These are phyloP conservation scores for Avena insularis DNA, from an alignment of 176 grass and related monocot species.

Conservation along the genomic window DNA sequence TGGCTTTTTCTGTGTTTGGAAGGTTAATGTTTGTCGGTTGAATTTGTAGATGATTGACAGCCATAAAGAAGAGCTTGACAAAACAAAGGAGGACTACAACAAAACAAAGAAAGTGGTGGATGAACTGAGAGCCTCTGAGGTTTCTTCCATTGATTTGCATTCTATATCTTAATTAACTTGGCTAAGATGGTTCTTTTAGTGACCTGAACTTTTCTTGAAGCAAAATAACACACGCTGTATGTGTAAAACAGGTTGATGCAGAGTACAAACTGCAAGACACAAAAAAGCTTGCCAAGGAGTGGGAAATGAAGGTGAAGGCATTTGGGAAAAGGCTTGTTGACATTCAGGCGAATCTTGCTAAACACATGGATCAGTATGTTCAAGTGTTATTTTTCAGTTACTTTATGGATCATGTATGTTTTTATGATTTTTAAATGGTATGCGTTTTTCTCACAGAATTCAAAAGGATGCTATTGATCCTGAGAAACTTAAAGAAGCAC, in stretches of 20 bases:
- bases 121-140: slow-evolving; percentile 80
- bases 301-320: slow-evolving; percentile 81
- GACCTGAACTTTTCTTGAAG: not conserved
- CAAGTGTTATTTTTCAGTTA: slow-evolving; percentile 17
- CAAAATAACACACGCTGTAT: slow-evolving; percentile 8
- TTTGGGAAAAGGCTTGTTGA: slow-evolving; percentile 80
- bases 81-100: slow-evolving; percentile 89
- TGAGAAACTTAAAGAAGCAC: slow-evolving; percentile 80
- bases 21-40: slow-evolving; percentile 10
- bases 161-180: slow-evolving; percentile 33
- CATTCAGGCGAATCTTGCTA: slow-evolving; percentile 67
- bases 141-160: slow-evolving; percentile 38
- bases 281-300: slow-evolving; percentile 78
- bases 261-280: slow-evolving; percentile 84
- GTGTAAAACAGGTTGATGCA: slow-evolving; percentile 71
- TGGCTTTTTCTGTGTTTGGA: slow-evolving; percentile 24
- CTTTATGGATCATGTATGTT: not conserved
- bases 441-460: slow-evolving; percentile 59
- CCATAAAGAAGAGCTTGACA: slow-evolving; percentile 80
- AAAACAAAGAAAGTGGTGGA: slow-evolving; percentile 85
- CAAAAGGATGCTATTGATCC: slow-evolving; percentile 86
- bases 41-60: slow-evolving; percentile 74
- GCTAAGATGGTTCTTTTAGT: not conserved
- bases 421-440: slow-evolving; percentile 15
- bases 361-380: slow-evolving; percentile 90